Conservation (phyloP, 73 alveolate species). For the Tetrahymena thermophila region DNA sequence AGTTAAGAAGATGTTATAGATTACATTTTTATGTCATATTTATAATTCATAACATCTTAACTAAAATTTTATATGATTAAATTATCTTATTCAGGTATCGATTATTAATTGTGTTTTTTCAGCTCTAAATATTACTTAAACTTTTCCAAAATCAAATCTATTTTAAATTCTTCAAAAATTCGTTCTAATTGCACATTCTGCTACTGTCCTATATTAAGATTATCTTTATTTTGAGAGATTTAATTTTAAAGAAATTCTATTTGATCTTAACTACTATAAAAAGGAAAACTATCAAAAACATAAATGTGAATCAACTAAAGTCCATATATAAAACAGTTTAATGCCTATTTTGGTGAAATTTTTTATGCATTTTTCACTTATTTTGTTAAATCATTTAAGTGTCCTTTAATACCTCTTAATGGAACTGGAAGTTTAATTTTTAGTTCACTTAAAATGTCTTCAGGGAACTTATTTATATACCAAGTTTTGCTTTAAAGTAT, state of each 20-base stretch:
- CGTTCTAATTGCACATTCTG: neutral
- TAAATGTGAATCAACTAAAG: neutral
- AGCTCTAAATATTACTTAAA: neutral
- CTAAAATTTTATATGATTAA: neutral
- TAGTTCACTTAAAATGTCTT: neutral
- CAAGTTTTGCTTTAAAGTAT: neutral
- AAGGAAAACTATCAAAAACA: neutral
- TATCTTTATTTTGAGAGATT: neutral
- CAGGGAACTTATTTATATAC: neutral
- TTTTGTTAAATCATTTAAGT: neutral
- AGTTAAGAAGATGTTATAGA: neutral
- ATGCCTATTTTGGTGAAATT: neutral
- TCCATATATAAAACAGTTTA: neutral
- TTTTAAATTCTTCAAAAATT: neutral
- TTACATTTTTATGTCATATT: neutral
- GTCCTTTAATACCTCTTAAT: neutral
- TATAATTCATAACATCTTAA: neutral
- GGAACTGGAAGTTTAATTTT: neutral
- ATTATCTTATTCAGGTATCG: neutral
- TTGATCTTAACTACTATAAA: neutral
- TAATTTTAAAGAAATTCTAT: neutral
- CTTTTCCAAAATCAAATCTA: neutral
- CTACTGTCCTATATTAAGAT: neutral
- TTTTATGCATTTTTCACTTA: neutral
- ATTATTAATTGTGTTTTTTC: neutral